Evolutionary conservation across 768 basidiomycete species (phyloP).

Genomic region (Pisolithus tinctorius): DNA sequence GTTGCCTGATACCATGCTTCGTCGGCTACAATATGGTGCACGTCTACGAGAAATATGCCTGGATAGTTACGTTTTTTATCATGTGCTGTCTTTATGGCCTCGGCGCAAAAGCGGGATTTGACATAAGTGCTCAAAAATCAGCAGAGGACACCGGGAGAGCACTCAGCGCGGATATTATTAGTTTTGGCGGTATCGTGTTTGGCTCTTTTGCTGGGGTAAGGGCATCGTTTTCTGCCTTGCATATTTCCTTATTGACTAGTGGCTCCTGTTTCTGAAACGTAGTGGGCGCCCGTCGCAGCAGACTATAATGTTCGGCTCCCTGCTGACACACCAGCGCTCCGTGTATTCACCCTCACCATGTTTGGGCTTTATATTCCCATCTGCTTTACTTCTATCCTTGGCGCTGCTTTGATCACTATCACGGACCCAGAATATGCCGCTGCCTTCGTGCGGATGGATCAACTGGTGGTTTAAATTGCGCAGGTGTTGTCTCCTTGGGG

Average conservation of each 20-base stretch:
- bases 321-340: slow-evolving; percentile 32
- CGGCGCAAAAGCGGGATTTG: slow-evolving; percentile 40
- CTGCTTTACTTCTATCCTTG: slow-evolving; percentile 29
- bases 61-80: slow-evolving; percentile 41
- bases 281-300: slow-evolving; percentile 47
- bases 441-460: slow-evolving; percentile 33
- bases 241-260: not conserved
- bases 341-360: slow-evolving; percentile 44
- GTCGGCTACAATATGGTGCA: slow-evolving; percentile 42
- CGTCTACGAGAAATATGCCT: slow-evolving; percentile 49
- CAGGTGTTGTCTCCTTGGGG: slow-evolving; percentile 40
- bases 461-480: slow-evolving; percentile 38
- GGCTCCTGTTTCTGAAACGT: not conserved
- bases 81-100: slow-evolving; percentile 48
- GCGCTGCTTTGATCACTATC: slow-evolving; percentile 38
- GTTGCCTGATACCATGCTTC: slow-evolving; percentile 39
- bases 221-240: not conserved
- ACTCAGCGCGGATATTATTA: slow-evolving; percentile 42
- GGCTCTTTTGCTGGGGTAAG: slow-evolving; percentile 38
- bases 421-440: slow-evolving; percentile 31
- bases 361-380: slow-evolving; percentile 45
- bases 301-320: slow-evolving; percentile 51
- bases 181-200: slow-evolving; percentile 48
- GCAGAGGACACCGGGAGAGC: slow-evolving; percentile 38
- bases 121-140: slow-evolving; percentile 35